Base-by-base conservation (phyloP, 2,329 filamentous ascomycete species). In the Colletotrichum paranaense region DNA sequence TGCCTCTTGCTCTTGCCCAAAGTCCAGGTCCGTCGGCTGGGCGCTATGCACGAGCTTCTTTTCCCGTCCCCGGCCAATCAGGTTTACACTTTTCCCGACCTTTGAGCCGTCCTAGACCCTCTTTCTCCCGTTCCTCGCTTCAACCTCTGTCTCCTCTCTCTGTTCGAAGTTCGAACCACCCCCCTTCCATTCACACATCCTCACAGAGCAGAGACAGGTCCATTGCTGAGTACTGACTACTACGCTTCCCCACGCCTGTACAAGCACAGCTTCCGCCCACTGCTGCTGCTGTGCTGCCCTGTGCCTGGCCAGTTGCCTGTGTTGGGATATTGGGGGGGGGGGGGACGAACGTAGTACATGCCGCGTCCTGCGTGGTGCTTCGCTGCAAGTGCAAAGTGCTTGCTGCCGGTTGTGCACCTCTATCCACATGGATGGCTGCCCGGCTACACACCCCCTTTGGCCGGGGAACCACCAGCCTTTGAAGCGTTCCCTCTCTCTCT, bases 371-470 rank as follows among this genome's bases (percentile, higher is more conserved):
- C 57, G 57, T 67, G 30, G 14, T 60, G 49, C 52, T 68, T 73
- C 56, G 63, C 73, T 74, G 70, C 72, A 67, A 74, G 56, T 72
- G 62, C 57, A 62, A 30, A 65, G 35, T 70, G 60, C 67, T 70
- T 57, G 70, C 60, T 65, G 22, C 67, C 55, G 55, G 55, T 70
- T 70, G 70, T 57, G 55, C 60, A 35, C 67, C 67, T 35, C 68
- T 56, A 57, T 73, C 67, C 62, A 65, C 66, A 65, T 70, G 70
- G 67, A 66, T 59, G 58, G 58, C 46, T 28, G 30, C 24, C 69
- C 67, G 46, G 46, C 24, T 30, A 46, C 70, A 73, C 70, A 49
- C 35, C 70, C 42, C 59, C 67, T 35, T 42, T 62, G 60, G 30
- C 67, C 56, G 67, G 70, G 70, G 60, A 73, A 70, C 67, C 26